These are phyloP conservation scores for Coemansia sp. DNA, from an alignment of 192 early-diverging fungal genomes.

Conservation along the genomic window DNA sequence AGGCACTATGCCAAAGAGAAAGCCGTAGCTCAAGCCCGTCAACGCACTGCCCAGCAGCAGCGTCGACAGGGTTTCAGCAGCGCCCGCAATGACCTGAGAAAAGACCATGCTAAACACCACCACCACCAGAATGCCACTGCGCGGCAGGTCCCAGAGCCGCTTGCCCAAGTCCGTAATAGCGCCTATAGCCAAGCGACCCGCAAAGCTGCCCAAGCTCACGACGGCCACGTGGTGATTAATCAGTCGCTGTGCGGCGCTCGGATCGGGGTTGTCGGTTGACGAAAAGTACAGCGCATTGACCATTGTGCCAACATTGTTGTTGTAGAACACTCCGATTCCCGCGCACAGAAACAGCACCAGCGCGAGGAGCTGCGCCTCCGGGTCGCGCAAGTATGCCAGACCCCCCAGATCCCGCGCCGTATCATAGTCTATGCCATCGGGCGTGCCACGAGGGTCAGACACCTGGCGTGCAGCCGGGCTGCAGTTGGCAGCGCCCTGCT, in stretches of 20 bases:
- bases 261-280: slow-evolving; percentile 18
- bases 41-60: slow-evolving; percentile 37
- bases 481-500: not conserved
- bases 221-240: slow-evolving; percentile 50
- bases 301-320: slow-evolving; percentile 51
- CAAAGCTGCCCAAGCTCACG: slow-evolving; percentile 46
- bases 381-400: slow-evolving; percentile 35
- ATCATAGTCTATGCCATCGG: slow-evolving; percentile 45
- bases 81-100: slow-evolving; percentile 35
- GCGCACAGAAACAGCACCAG: slow-evolving; percentile 48
- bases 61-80: slow-evolving; percentile 13
- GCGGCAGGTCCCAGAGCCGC: slow-evolving; percentile 37
- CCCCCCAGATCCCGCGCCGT: slow-evolving; percentile 48
- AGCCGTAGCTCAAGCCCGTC: slow-evolving; percentile 48
- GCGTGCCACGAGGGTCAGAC: not conserved
- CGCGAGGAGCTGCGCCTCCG: slow-evolving; percentile 45
- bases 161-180: slow-evolving; percentile 37
- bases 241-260: slow-evolving; percentile 41
- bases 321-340: slow-evolving; percentile 52
- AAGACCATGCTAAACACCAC: slow-evolving; percentile 25
- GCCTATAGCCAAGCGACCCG: slow-evolving; percentile 40
- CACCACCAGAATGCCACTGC: slow-evolving; percentile 37
- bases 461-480: not conserved
- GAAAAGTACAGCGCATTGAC: slow-evolving; percentile 50
- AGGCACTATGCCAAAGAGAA: slow-evolving; percentile 47